Evolutionary conservation across 139 green algal genomes (phyloP).

Genomic region (Chlorella vulgaris): DNA sequence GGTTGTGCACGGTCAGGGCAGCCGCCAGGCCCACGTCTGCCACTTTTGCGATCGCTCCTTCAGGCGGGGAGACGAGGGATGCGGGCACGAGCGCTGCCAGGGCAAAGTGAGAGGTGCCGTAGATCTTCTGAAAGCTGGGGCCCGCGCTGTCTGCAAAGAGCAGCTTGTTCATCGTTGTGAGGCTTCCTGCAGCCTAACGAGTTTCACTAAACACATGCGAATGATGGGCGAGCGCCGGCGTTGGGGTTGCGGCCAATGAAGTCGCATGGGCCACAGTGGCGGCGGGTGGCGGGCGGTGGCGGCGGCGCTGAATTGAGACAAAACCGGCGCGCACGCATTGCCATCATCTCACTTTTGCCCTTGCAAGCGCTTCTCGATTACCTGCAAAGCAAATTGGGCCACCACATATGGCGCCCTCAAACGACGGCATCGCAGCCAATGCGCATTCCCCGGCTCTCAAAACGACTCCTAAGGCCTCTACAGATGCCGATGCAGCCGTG

Average conservation of each 20-base stretch:
- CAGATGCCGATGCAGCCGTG: background rate
- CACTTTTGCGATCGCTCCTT: constrained; percentile 38
- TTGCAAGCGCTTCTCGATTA: background rate
- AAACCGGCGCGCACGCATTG: too few species aligned
- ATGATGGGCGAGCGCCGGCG: background rate
- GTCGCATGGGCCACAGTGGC: too few species aligned
- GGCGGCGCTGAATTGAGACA: background rate
- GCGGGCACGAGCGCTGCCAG: constrained; percentile 40
- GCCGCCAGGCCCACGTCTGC: constrained; percentile 37
- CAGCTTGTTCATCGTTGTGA: constrained; percentile 40
- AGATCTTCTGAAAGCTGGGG: constrained; percentile 29
- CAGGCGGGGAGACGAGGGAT: constrained; percentile 34
- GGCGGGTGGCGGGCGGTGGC: background rate
- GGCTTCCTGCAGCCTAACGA: too few species aligned
- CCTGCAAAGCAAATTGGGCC: background rate
- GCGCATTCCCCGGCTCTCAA: background rate
- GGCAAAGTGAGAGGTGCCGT: constrained; percentile 31
- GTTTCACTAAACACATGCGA: background rate
- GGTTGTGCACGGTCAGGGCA: constrained; percentile 41
- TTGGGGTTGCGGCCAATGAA: background rate
- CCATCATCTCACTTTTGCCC: background rate
- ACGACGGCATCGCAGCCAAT: background rate
- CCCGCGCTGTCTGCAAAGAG: constrained; percentile 43
- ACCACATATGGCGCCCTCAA: background rate
- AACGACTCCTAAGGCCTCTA: background rate